These are phyloP conservation scores for Calonectria pteridis DNA, from an alignment of 2,329 filamentous ascomycete genomes.

Conservation along the genomic window DNA sequence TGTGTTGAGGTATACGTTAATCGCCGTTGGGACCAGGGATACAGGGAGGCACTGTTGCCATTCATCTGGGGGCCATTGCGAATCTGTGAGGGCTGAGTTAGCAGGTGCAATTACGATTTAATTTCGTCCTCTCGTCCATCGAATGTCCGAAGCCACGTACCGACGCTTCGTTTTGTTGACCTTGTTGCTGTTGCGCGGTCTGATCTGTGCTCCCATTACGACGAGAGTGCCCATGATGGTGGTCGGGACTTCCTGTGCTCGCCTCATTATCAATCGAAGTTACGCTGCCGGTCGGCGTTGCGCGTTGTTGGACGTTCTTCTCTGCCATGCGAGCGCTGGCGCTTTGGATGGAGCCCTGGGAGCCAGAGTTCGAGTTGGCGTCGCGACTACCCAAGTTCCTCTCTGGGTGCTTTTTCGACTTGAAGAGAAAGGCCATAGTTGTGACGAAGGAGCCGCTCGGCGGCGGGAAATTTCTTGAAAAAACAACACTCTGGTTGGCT, in stretches of 20 bases:
- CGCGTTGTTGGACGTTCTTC: constrained; percentile 67
- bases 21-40: constrained; percentile 94
- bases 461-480: constrained; percentile 43
- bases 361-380: constrained; percentile 59
- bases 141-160: neutral
- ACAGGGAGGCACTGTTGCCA: constrained; percentile 82
- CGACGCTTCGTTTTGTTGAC: neutral
- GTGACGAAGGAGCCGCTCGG: constrained; percentile 53
- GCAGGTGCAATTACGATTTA: constrained; percentile 6
- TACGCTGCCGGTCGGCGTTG: constrained; percentile 82
- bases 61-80: constrained; percentile 64
- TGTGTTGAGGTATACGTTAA: constrained; percentile 87
- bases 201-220: constrained; percentile 65
- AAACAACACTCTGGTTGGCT: constrained; percentile 33
- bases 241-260: constrained; percentile 73
- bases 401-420: constrained; percentile 82
- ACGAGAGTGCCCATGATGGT: constrained; percentile 63
- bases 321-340: constrained; percentile 62
- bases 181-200: constrained; percentile 52
- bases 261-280: constrained; percentile 76
- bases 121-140: too few species aligned
- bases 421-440: constrained; percentile 85
- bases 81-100: constrained; percentile 54
- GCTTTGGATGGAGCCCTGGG: constrained; percentile 62
- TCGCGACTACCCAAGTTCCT: constrained; percentile 69